These are phyloP conservation scores for Leccinum rimulosum DNA, from an alignment of 768 basidiomycete species.

Conservation along the genomic window DNA sequence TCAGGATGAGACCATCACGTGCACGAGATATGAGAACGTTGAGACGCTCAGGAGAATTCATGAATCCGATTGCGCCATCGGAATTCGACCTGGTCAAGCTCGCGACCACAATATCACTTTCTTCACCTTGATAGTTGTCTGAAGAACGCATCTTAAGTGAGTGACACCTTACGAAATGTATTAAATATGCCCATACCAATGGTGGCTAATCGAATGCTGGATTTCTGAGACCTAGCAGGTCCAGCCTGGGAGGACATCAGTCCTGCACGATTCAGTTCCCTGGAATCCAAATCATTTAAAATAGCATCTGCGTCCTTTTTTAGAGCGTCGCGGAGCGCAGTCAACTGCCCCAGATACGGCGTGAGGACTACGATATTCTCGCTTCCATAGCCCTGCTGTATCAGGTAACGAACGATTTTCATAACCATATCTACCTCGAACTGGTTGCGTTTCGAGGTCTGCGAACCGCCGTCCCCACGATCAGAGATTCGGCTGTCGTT, in stretches of 20 bases:
- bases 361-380: constrained; percentile 63
- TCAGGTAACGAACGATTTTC: constrained; percentile 63
- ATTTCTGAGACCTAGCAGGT: constrained; percentile 35
- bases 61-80: constrained; percentile 61
- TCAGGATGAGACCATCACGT: constrained; percentile 59
- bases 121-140: constrained; percentile 81
- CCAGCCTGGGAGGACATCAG: constrained; percentile 41
- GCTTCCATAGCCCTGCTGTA: constrained; percentile 65
- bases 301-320: constrained; percentile 52
- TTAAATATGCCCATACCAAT: constrained; percentile 45
- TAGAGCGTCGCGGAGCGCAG: constrained; percentile 45
- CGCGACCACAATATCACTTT: constrained; percentile 64
- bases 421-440: constrained; percentile 63
- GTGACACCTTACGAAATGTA: neutral
- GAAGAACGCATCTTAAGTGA: neutral
- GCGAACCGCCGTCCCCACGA: constrained; percentile 42
- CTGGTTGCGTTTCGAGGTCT: constrained; percentile 58
- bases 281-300: constrained; percentile 59
- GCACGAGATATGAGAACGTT: constrained; percentile 73
- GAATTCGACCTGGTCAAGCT: constrained; percentile 62
- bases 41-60: constrained; percentile 65
- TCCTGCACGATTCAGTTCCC: constrained; percentile 57
- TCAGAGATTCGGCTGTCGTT: constrained; percentile 42
- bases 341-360: constrained; percentile 66
- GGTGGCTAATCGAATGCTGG: constrained; percentile 55